phyloP scores from a whole-genome alignment of 441 rosid species.

The Daphne laureola region DNA sequence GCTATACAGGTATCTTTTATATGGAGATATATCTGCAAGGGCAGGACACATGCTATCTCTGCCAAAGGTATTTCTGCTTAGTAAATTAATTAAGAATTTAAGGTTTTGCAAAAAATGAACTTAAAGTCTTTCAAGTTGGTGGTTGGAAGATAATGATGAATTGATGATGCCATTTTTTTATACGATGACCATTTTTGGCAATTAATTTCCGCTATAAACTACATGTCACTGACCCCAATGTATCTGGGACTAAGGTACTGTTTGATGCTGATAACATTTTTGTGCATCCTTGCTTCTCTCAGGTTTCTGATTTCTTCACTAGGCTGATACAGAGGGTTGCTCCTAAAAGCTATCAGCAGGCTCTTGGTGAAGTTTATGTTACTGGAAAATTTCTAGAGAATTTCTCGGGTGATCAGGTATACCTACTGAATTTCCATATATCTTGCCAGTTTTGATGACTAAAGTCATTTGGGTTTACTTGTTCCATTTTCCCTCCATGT shows the following conservation, averaged over 20 bases:
- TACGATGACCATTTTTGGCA: neutral
- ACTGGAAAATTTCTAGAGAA: slow-evolving; percentile 85
- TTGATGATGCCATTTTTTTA: no score
- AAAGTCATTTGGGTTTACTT: no score
- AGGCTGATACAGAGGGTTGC: slow-evolving; percentile 88
- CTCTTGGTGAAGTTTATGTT: slow-evolving; percentile 78
- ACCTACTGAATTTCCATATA: slow-evolving; percentile 5
- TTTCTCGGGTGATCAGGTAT: slow-evolving; percentile 95
- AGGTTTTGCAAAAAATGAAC: no score
- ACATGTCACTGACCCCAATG: no score
- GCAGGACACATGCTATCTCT: slow-evolving; percentile 81
- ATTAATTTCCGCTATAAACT: no score
- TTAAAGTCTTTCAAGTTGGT: no score
- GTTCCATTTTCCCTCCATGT: no score
- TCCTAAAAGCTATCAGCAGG: slow-evolving; percentile 96
- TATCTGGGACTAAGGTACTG: no score
- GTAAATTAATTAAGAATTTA: neutral
- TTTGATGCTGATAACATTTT: no score
- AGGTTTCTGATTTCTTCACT: slow-evolving; percentile 82
- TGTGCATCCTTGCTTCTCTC: slow-evolving; percentile 16
- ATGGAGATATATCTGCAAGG: slow-evolving; percentile 80
- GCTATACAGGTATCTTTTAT: slow-evolving; percentile 69
- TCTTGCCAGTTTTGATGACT: slow-evolving; percentile 3
- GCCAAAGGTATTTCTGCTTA: slow-evolving; percentile 54
- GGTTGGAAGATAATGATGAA: no score